Conservation (phyloP, 169 alveolate genomes). For the Plasmodium gonderi region DNA sequence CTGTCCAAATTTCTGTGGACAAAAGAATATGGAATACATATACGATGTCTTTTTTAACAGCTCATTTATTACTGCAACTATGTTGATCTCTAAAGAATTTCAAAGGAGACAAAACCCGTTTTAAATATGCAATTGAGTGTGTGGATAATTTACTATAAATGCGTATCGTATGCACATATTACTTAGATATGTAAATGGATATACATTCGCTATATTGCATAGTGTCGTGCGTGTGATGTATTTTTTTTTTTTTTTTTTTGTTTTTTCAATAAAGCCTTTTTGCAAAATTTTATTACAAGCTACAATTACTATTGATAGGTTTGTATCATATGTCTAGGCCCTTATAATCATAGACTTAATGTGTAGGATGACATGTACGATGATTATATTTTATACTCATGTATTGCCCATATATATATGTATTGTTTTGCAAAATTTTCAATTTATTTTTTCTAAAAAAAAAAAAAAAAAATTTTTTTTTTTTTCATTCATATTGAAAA, state of each 20-base stretch:
- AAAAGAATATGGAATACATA: too few relatives aligned
- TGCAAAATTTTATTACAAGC: neutral
- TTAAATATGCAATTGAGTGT: too few relatives aligned
- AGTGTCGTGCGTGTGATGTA: too few relatives aligned
- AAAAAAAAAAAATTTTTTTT: neutral
- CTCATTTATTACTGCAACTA: neutral
- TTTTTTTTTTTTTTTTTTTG: too few relatives aligned
- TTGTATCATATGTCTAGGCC: neutral
- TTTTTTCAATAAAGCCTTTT: neutral
- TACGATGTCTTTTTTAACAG: too few relatives aligned
- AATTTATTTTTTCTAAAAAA: neutral
- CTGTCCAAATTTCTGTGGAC: too few relatives aligned
- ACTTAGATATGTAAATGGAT: neutral
- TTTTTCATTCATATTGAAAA: too few relatives aligned
- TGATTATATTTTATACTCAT: neutral
- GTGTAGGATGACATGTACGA: neutral
- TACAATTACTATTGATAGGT: neutral
- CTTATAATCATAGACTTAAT: neutral
- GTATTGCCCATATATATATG: neutral
- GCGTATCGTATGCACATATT: neutral
- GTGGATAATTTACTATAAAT: too few relatives aligned
- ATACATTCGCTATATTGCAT: neutral
- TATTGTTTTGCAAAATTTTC: neutral
- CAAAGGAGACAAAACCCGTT: too few relatives aligned
- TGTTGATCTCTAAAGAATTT: neutral